Evolutionary conservation across 2,329 filamentous ascomycete genomes (phyloP).

Genomic region (Penicillium concentricum): DNA sequence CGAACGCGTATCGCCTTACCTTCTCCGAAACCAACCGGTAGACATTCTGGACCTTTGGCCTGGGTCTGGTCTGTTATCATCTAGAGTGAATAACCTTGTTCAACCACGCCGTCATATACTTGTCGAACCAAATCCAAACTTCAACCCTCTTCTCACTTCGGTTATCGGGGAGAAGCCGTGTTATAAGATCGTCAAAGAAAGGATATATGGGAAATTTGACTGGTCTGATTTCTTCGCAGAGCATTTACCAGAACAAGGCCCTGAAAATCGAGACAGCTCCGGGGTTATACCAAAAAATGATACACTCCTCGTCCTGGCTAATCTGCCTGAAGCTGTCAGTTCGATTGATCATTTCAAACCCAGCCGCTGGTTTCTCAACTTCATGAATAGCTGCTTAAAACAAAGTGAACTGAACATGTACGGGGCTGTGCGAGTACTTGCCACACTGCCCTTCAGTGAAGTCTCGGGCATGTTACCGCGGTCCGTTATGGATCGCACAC

Average conservation of each 20-base stretch:
- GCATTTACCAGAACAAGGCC: constrained; percentile 55
- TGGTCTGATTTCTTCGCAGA: constrained; percentile 42
- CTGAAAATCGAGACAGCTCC: constrained; percentile 34
- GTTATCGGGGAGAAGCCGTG: constrained; percentile 52
- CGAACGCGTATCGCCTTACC: constrained; percentile 64
- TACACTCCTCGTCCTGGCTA: constrained; percentile 70
- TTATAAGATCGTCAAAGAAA: constrained; percentile 53
- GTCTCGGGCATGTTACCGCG: constrained; percentile 61
- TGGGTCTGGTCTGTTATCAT: constrained; percentile 74
- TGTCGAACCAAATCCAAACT: constrained; percentile 65
- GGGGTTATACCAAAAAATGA: constrained; percentile 60
- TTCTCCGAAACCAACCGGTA: constrained; percentile 71
- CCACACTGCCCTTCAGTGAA: constrained; percentile 67
- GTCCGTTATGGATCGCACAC: constrained; percentile 55
- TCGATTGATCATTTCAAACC: constrained; percentile 47
- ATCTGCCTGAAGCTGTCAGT: constrained; percentile 58
- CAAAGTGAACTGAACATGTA: constrained; percentile 68
- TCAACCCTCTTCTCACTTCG: constrained; percentile 58
- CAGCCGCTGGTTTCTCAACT: constrained; percentile 60
- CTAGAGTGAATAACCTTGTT: constrained; percentile 70
- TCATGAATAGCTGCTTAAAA: constrained; percentile 55
- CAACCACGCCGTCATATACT: constrained; percentile 80
- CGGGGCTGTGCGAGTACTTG: constrained; percentile 74
- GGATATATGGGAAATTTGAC: constrained; percentile 58
- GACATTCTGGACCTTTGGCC: constrained; percentile 88